Conservation (phyloP, 2,329 filamentous ascomycete genomes). For the Immersiporthe knoxdaviesiana region DNA sequence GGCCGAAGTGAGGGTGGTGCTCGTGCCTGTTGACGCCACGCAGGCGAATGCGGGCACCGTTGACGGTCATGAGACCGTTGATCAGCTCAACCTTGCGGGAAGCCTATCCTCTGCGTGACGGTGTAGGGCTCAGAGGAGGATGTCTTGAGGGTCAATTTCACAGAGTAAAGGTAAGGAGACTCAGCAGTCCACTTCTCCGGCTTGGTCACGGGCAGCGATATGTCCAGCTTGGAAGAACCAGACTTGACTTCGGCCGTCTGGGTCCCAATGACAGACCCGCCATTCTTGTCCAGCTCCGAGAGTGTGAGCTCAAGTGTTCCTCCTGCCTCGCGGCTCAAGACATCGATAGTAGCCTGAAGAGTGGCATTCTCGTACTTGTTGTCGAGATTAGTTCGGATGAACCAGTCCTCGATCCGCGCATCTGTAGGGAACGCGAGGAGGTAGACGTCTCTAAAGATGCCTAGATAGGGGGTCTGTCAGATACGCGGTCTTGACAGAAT, state of each 20-base stretch:
- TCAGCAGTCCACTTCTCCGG: conserved; percentile 72
- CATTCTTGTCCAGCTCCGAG: conserved; percentile 43
- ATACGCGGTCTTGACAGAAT: not conserved
- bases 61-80: conserved; percentile 63
- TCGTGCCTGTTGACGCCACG: conserved; percentile 72
- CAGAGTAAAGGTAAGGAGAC: conserved; percentile 62
- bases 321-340: conserved; percentile 41
- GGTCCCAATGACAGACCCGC: conserved; percentile 39
- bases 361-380: conserved; percentile 52
- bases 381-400: conserved; percentile 59
- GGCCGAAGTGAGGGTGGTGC: conserved; percentile 66
- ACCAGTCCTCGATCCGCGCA: conserved; percentile 59
- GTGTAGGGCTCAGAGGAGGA: conserved; percentile 39
- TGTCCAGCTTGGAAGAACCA: conserved; percentile 43
- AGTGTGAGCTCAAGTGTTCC: conserved; percentile 49
- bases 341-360: conserved; percentile 52
- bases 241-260: conserved; percentile 35
- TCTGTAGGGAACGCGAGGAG: conserved; percentile 59
- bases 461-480: conserved; percentile 32
- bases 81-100: conserved; percentile 66
- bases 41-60: conserved; percentile 63
- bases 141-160: conserved; percentile 48
- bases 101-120: conserved; percentile 61
- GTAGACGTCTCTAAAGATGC: conserved; percentile 69
- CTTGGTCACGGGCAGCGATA: conserved; percentile 50